Conservation (phyloP, 2,329 filamentous ascomycete species). For the Hyphodiscus sp. region DNA sequence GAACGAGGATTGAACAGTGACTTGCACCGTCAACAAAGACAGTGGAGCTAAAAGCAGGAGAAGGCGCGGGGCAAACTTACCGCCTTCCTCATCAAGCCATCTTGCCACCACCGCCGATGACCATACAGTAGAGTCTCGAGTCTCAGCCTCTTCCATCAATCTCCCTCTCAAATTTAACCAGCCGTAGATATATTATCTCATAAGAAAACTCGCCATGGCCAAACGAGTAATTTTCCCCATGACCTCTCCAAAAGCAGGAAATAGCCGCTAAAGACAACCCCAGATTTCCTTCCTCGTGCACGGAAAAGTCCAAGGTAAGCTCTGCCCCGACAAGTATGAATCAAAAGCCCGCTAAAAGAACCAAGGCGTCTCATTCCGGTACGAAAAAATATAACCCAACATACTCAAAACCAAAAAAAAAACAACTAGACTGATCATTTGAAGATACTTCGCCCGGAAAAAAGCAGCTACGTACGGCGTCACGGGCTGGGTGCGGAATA, state of each 20-base stretch:
- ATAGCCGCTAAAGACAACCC: neutral
- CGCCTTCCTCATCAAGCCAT: neutral
- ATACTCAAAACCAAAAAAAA: neutral
- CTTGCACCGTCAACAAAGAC: neutral
- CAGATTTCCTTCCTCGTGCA: slow-evolving; percentile 60
- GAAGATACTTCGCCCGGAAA: slow-evolving; percentile 48
- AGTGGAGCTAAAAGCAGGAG: neutral
- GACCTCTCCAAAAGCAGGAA: neutral
- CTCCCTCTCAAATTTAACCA: neutral
- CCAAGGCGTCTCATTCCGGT: slow-evolving; percentile 19
- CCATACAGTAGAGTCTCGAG: neutral
- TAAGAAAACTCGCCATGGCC: neutral
- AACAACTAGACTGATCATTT: neutral
- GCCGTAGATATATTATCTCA: too few relatives aligned
- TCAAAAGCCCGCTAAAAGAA: neutral
- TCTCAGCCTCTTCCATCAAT: neutral
- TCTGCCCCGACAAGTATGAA: neutral
- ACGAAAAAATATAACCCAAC: neutral
- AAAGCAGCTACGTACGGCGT: slow-evolving; percentile 44
- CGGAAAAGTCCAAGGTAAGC: slow-evolving; percentile 62
- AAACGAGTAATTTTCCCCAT: neutral
- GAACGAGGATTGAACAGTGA: neutral
- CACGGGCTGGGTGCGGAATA: slow-evolving; percentile 59
- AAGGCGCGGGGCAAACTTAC: neutral
- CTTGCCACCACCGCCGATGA: neutral